Conservation (phyloP, 75 land plant genomes). For the Ceratopteris richardii region DNA sequence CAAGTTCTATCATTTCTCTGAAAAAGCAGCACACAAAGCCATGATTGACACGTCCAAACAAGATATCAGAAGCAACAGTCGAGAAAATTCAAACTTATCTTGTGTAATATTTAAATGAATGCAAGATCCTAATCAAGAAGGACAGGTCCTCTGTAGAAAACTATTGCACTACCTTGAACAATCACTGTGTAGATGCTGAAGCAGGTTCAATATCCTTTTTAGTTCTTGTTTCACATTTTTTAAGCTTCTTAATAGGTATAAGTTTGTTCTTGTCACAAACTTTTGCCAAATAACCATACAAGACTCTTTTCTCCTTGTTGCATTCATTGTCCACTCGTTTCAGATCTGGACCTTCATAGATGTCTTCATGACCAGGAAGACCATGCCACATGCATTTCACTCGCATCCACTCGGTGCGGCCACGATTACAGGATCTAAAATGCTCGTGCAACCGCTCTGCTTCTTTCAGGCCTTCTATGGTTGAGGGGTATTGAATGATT, state of each 20-base stretch:
- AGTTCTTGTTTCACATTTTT: background rate
- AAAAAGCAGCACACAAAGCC: no score
- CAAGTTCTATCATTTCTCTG: no score
- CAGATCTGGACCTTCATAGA: constrained; percentile 27
- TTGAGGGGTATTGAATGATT: constrained; percentile 18
- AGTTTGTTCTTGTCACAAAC: constrained; percentile 11
- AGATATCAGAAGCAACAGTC: no score
- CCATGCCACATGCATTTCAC: constrained; percentile 26
- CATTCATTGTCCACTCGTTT: constrained; percentile 20
- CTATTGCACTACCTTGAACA: no score
- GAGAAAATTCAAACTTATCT: no score
- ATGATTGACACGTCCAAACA: no score
- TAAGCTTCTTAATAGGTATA: constrained; percentile 8
- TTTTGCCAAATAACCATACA: constrained; percentile 25
- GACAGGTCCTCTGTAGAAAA: no score
- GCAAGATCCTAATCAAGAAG: no score
- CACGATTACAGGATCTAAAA: constrained; percentile 16
- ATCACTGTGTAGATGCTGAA: no score
- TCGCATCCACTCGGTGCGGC: constrained; percentile 19
- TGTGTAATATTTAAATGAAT: no score
- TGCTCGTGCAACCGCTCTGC: constrained; percentile 26
- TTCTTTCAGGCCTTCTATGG: constrained; percentile 17
- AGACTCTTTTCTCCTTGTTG: constrained; percentile 18
- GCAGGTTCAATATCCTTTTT: constrained; percentile 7
- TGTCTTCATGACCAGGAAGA: constrained; percentile 24